Evolutionary conservation across 225 moss, liverwort and hornwort species (phyloP), one percentile per base, ranked within the genome.

Genomic region (Bryum argenteum): DNA sequence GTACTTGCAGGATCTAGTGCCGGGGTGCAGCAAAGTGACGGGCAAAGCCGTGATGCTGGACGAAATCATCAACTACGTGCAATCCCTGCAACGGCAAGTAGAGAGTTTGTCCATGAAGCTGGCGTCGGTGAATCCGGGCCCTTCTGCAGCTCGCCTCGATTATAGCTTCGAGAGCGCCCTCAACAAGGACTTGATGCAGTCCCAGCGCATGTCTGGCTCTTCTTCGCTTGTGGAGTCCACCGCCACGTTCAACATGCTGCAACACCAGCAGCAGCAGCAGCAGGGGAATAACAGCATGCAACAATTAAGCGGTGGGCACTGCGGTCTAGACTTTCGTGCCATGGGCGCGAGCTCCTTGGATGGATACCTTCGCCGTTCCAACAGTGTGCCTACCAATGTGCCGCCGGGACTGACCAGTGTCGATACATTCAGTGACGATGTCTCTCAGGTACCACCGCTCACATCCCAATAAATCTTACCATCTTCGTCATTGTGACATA

Each of bases 21-120:
- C 87, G 1, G 87, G 87, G 26, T 88, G 87, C 67, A 82, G 87
- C 70, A 88, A 88, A 65, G 87, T 88, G 15, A 84, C 82, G 1
- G 82, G 85, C 33, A 85, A 85, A 59, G 85, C 85, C 14, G 85
- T 85, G 28, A 82, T 85, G 85, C 81, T 85, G n/a, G 85, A 85
- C 70, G 85, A 85, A 39, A 85, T 85, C 48, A 85, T 85, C 67
- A 85, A 85, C 63, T 85, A 85, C 37, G 85, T 85, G 66, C 85
- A 85, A 40, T 82, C 82, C 10, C 47, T 85, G 20, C 85, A 85
- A 74, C 79, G 79, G 4, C 85, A 85, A 67, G 85, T 85, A 56
- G 85, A 85, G 79, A 79, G 74, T 60, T 40, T 85, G n/a, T 85
- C 82, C 4, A 85, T 85, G 85, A 85, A 85, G 77, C 74, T 85